Evolutionary conservation across 352 stramenopile species (phyloP).

Genomic region (Plasmopara muralis): DNA sequence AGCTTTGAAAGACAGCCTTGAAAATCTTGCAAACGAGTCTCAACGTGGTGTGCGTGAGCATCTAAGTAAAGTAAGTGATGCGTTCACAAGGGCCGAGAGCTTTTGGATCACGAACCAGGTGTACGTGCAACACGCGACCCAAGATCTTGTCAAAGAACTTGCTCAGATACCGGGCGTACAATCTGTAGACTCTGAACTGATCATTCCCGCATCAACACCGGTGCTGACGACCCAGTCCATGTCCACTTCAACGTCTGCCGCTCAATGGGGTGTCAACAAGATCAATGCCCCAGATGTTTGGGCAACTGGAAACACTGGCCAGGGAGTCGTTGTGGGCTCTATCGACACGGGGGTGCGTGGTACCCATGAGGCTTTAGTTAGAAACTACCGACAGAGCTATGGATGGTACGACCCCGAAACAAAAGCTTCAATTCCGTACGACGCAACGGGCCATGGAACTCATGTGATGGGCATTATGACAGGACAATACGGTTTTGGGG

Average conservation of each 20-base stretch:
- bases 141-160: conserved; percentile 40
- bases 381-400: conserved; percentile 37
- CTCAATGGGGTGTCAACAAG: conserved; percentile 44
- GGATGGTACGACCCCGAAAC: conserved; percentile 56
- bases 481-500: conserved; percentile 40
- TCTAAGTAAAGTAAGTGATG: conserved; percentile 16
- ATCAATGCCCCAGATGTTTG: conserved; percentile 47
- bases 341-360: conserved; percentile 56
- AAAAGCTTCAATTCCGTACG: conserved; percentile 28
- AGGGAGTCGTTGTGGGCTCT: conserved; percentile 44
- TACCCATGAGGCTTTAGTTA: conserved; percentile 38
- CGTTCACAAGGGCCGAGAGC: conserved; percentile 28
- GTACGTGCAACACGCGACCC: conserved; percentile 40
- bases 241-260: conserved; percentile 20
- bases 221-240: conserved; percentile 29
- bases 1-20: conserved; percentile 30
- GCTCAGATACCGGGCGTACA: conserved; percentile 30
- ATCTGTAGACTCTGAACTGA: conserved; percentile 32
- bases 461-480: conserved; percentile 44
- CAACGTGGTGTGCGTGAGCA: conserved; percentile 27
- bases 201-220: conserved; percentile 29
- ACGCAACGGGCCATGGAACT: conserved; percentile 48
- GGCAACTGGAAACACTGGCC: conserved; percentile 40
- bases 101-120: conserved; percentile 66
- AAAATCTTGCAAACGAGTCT: conserved; percentile 26